These are phyloP conservation scores for Diospyros lotus DNA, from an alignment of 148 eudicot species.

Conservation along the genomic window DNA sequence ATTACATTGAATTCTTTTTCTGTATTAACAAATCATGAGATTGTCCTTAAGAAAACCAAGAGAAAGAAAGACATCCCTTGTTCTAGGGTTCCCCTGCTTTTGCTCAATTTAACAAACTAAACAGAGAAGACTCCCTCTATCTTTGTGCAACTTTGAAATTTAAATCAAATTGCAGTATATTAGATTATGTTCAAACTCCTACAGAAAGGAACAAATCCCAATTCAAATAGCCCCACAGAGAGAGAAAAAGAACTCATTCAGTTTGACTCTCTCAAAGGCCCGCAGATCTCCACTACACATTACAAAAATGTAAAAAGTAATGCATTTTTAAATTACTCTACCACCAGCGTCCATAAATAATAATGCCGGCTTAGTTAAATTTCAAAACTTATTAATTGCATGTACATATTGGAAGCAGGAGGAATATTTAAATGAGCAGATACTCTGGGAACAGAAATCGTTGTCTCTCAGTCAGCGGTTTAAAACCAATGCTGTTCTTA, in stretches of 20 bases:
- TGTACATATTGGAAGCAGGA: background rate
- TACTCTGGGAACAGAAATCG: constrained; percentile 14
- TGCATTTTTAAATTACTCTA: background rate
- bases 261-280: constrained; percentile 8
- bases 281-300: constrained; percentile 1
- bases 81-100: constrained; percentile 13
- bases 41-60: constrained; percentile 7
- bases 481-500: constrained; percentile 1
- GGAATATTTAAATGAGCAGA: constrained; percentile 10
- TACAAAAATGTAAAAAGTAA: background rate
- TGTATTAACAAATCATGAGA: no score
- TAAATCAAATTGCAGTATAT: background rate
- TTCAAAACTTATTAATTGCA: background rate
- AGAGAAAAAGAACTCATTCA: background rate
- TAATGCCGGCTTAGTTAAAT: background rate
- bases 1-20: no score
- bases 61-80: constrained; percentile 10
- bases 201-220: constrained; percentile 18
- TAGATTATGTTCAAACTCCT: constrained; percentile 16
- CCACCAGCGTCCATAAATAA: background rate
- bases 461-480: constrained; percentile 12
- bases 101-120: background rate
- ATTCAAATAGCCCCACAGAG: constrained; percentile 13
- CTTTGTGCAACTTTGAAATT: constrained; percentile 14
- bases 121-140: constrained; percentile 8